Conservation (phyloP, 129 eudicot genomes). For the Chrysanthemum makinoi region DNA sequence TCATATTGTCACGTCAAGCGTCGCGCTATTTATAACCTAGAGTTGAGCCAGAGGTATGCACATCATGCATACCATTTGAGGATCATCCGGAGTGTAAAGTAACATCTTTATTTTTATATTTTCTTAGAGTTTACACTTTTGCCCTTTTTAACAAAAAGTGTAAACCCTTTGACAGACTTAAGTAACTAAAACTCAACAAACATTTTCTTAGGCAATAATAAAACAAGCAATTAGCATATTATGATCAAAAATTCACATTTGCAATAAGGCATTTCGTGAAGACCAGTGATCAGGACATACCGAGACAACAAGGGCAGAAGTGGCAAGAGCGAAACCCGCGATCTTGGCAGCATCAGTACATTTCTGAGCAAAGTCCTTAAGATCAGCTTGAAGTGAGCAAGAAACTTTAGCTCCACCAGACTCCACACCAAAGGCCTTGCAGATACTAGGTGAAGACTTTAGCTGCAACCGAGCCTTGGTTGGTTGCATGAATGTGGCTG, state of each 20-base stretch:
- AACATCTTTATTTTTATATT: too few species aligned
- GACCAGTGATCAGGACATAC: slow-evolving; percentile 33
- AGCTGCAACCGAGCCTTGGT: slow-evolving; percentile 54
- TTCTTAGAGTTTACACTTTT: too few species aligned
- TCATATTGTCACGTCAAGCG: too few species aligned
- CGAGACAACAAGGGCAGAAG: slow-evolving; percentile 86
- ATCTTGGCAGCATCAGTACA: slow-evolving; percentile 87
- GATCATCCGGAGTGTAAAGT: too few species aligned
- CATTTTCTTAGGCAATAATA: not conserved
- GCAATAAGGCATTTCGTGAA: too few species aligned
- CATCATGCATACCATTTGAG: too few species aligned
- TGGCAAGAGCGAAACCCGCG: slow-evolving; percentile 91
- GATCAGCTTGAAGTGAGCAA: slow-evolving; percentile 74
- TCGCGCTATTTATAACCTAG: too few species aligned
- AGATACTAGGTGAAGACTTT: slow-evolving; percentile 55
- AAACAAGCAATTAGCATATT: not conserved
- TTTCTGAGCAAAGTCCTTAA: slow-evolving; percentile 72
- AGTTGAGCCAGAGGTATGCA: too few species aligned
- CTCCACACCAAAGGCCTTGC: slow-evolving; percentile 76
- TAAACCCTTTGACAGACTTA: too few species aligned
- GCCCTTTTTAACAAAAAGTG: too few species aligned
- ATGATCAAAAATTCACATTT: not conserved
- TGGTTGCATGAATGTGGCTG: slow-evolving; percentile 86
- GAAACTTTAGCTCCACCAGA: slow-evolving; percentile 40
- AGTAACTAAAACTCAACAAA: too few species aligned